Percentiles rank a stretch among this genome's conserved stretches.
These are phyloP conservation scores for Peniophora sp. DNA, from an alignment of 1,284 basidiomycete species.

Conservation along the genomic window DNA sequence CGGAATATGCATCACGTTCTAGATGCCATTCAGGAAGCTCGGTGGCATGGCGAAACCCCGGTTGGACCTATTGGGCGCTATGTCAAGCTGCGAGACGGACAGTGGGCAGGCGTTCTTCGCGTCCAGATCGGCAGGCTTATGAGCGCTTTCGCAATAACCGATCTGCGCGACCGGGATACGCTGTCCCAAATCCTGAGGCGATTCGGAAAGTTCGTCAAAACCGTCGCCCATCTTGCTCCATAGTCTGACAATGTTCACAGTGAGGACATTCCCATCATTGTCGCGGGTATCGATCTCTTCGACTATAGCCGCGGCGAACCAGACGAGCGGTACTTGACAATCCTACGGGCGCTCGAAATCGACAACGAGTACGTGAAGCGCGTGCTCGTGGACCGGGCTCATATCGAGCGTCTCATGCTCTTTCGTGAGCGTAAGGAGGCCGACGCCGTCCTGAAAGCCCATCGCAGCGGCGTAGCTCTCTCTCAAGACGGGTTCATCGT, in stretches of 20 bases:
- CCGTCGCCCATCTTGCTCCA: background rate
- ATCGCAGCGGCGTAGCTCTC: slow-evolving; percentile 34
- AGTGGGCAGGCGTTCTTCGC: slow-evolving; percentile 66
- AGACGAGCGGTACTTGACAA: slow-evolving; percentile 52
- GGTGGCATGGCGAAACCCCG: slow-evolving; percentile 67
- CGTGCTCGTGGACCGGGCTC: slow-evolving; percentile 68
- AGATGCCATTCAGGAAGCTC: slow-evolving; percentile 41
- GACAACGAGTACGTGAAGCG: slow-evolving; percentile 71
- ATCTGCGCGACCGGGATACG: slow-evolving; percentile 54
- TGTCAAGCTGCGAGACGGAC: slow-evolving; percentile 69
- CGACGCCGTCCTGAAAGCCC: slow-evolving; percentile 39
- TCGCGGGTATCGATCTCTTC: slow-evolving; percentile 65
- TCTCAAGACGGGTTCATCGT: slow-evolving; percentile 53
- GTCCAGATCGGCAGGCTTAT: slow-evolving; percentile 58
- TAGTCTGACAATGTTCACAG: slow-evolving; percentile 15
- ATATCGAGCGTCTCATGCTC: slow-evolving; percentile 72
- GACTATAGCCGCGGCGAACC: slow-evolving; percentile 71
- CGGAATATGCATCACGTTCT: slow-evolving; percentile 55
- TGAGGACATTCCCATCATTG: slow-evolving; percentile 45
- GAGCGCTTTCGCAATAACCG: slow-evolving; percentile 73
- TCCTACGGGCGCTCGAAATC: slow-evolving; percentile 79
- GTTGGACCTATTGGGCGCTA: slow-evolving; percentile 82
- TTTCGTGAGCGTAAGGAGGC: slow-evolving; percentile 53
- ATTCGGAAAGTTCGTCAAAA: slow-evolving; percentile 41
- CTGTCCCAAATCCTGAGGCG: slow-evolving; percentile 56